These are phyloP conservation scores for Dryas octopetala DNA, from an alignment of 306 rosid genomes.

Conservation along the genomic window DNA sequence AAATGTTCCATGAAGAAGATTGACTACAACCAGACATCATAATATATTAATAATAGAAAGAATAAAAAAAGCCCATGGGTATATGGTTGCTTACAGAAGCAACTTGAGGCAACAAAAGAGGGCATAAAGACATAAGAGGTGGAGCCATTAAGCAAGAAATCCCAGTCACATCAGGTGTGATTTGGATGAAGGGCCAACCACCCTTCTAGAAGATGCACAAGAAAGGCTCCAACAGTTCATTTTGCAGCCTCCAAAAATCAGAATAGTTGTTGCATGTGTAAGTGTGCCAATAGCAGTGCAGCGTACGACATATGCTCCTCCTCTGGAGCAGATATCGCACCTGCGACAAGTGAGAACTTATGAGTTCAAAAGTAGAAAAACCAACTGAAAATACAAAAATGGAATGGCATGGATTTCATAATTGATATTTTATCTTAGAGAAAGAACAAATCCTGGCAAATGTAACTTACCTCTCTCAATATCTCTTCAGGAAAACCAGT, in stretches of 20 bases:
- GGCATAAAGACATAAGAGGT: constrained; percentile 85
- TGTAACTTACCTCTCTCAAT: constrained; percentile 80
- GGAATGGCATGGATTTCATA: constrained; percentile 38
- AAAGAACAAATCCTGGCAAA: constrained; percentile 21
- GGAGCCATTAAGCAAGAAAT: constrained; percentile 93
- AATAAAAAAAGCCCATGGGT: constrained; percentile 60
- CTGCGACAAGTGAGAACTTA: constrained; percentile 98
- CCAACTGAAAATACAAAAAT: constrained; percentile 4
- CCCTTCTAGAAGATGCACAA: constrained; percentile 94
- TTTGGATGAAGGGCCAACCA: constrained; percentile 87
- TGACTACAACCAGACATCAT: constrained; percentile 19
- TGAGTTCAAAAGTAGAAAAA: constrained; percentile 64
- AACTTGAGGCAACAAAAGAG: constrained; percentile 94
- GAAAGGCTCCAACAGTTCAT: constrained; percentile 98
- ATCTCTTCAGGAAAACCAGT: constrained; percentile 95
- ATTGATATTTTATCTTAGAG: constrained; percentile 27
- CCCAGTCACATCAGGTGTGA: constrained; percentile 97
- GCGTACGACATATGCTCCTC: constrained; percentile 99
- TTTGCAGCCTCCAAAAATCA: constrained; percentile 99
- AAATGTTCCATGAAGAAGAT: constrained; percentile 21
- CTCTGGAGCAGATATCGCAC: constrained; percentile 99
- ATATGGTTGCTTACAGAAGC: constrained; percentile 99
- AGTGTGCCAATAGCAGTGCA: constrained; percentile 98
- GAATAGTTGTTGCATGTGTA: constrained; percentile 89
- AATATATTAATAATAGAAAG: constrained; percentile 33